Evolutionary conservation across 257 asterid genomes (phyloP).

Genomic region (Perilla frutescens): DNA sequence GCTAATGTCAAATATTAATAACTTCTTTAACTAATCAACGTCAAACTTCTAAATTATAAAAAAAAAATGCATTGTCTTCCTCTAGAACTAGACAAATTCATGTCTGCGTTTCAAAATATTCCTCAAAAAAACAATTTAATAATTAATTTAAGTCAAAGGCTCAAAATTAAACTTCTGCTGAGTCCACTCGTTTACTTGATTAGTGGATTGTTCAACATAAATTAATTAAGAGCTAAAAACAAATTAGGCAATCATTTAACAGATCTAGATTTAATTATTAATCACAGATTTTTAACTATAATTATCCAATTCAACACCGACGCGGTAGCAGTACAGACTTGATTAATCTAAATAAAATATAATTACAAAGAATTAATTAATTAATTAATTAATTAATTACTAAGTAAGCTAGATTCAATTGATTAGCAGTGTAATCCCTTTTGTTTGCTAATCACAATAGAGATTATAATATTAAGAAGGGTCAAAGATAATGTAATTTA

Average conservation of each 20-base stretch:
- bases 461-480: conserved; percentile 20
- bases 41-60: background rate
- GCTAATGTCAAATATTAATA: conserved; percentile 13
- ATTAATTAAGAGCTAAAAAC: conserved; percentile 21
- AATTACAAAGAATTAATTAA: background rate
- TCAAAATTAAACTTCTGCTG: background rate
- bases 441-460: background rate
- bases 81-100: conserved; percentile 36
- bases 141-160: conserved; percentile 13
- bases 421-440: conserved; percentile 32
- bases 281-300: conserved; percentile 4
- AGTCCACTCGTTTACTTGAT: conserved; percentile 41
- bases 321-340: conserved; percentile 32
- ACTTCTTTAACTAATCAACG: background rate
- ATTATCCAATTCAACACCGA: conserved; percentile 28
- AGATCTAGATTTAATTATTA: conserved; percentile 2
- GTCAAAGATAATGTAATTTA: conserved; percentile 26
- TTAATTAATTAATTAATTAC: background rate
- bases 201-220: conserved; percentile 46
- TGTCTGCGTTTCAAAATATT: conserved; percentile 25
- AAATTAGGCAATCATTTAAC: conserved; percentile 29
- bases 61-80: background rate
- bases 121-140: background rate
- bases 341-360: background rate
- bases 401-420: conserved; percentile 23